These are phyloP conservation scores for Rhizopogon vinicolor DNA, from an alignment of 768 basidiomycete species.

Conservation along the genomic window DNA sequence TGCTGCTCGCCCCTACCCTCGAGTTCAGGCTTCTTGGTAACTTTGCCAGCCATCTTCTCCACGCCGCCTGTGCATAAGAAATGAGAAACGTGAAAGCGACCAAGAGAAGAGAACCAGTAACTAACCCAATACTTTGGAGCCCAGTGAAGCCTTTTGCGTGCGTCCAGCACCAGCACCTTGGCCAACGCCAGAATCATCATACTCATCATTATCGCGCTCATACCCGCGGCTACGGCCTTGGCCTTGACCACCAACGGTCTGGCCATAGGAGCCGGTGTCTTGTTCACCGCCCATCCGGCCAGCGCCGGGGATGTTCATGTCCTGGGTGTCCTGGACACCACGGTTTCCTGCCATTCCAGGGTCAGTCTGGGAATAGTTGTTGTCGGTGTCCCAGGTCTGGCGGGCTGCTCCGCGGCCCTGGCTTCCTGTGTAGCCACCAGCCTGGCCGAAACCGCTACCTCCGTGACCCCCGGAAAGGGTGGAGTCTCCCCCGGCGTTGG, in stretches of 20 bases:
- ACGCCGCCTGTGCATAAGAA: not conserved
- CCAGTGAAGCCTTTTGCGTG: not conserved
- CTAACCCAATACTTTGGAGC: slow-evolving; percentile 4
- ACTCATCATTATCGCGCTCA: slow-evolving; percentile 6
- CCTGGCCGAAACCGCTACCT: slow-evolving; percentile 6
- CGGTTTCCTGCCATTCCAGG: slow-evolving; percentile 6
- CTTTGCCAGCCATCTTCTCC: slow-evolving; percentile 8
- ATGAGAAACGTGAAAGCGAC: not conserved
- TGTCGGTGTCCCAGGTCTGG: not conserved
- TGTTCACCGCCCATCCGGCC: not conserved
- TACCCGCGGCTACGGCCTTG: slow-evolving; percentile 2
- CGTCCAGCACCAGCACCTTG: not conserved
- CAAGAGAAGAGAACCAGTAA: not conserved
- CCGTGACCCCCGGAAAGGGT: slow-evolving; percentile 1
- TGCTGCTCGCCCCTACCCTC: slow-evolving; percentile 3
- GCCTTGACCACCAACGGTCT: not conserved
- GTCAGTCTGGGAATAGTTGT: slow-evolving; percentile 1
- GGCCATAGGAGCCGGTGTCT: not conserved
- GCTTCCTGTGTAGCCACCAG: slow-evolving; percentile 5
- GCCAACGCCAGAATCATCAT: slow-evolving; percentile 1
- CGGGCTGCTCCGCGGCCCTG: not conserved
- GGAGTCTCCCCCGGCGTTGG: not conserved
- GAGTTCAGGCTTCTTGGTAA: not conserved
- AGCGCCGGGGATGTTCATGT: not conserved
- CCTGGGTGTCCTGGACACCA: not conserved